Evolutionary conservation across 352 stramenopile genomes (phyloP).

Genomic region (Plasmopara viticola): DNA sequence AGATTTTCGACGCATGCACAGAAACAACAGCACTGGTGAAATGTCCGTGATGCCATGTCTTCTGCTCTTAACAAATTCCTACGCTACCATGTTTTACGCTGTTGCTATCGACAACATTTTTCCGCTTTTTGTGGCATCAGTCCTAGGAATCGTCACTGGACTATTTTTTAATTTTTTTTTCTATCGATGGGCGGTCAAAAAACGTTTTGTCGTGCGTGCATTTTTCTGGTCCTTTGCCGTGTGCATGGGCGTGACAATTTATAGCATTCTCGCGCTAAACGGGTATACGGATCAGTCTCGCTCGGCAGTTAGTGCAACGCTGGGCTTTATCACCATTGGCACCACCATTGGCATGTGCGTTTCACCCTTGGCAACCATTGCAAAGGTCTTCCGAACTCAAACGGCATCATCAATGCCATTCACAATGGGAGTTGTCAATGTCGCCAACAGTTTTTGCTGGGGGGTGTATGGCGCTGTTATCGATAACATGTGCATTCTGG

Average conservation of each 20-base stretch:
- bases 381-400: slow-evolving; percentile 31
- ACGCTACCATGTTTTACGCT: slow-evolving; percentile 27
- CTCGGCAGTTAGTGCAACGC: slow-evolving; percentile 22
- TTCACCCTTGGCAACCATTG: slow-evolving; percentile 48
- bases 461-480: slow-evolving; percentile 29
- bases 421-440: slow-evolving; percentile 33
- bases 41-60: slow-evolving; percentile 31
- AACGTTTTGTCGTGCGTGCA: slow-evolving; percentile 8
- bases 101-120: slow-evolving; percentile 23
- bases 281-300: slow-evolving; percentile 25
- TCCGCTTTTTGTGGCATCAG: slow-evolving; percentile 21
- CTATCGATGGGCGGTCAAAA: slow-evolving; percentile 20
- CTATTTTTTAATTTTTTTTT: slow-evolving; percentile 30
- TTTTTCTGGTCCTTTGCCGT: slow-evolving; percentile 13
- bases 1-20: slow-evolving; percentile 31
- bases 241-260: slow-evolving; percentile 27
- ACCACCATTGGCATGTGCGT: slow-evolving; percentile 47
- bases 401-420: slow-evolving; percentile 41
- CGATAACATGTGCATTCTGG: slow-evolving; percentile 33
- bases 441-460: slow-evolving; percentile 40
- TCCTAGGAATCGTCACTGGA: slow-evolving; percentile 19
- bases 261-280: slow-evolving; percentile 26
- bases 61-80: slow-evolving; percentile 27
- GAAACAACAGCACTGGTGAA: slow-evolving; percentile 25
- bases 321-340: slow-evolving; percentile 46